Conservation (phyloP, 768 basidiomycete species). For the Chalciporus chontae region DNA sequence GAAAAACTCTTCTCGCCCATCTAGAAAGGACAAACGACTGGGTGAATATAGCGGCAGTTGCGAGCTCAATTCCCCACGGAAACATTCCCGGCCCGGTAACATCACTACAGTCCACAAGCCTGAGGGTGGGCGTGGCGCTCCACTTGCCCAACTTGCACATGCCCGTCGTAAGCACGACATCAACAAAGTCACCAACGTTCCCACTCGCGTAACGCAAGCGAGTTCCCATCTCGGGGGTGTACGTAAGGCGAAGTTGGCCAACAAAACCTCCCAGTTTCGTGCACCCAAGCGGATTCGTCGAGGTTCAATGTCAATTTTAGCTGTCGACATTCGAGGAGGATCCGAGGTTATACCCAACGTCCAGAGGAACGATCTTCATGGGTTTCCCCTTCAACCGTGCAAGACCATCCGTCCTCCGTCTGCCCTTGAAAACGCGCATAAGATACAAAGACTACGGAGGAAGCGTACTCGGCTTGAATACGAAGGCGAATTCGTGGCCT, state of each 20-base stretch:
- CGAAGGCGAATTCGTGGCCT: slow-evolving; percentile 8
- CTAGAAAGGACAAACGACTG: background rate
- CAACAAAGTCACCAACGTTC: background rate
- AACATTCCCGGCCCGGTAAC: background rate
- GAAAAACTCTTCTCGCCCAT: background rate
- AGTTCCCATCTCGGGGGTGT: background rate
- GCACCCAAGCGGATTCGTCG: slow-evolving; percentile 14
- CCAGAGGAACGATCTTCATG: background rate
- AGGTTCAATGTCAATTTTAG: background rate
- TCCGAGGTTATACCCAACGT: background rate
- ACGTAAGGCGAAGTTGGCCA: background rate
- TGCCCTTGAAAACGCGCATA: background rate
- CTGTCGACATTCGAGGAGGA: background rate
- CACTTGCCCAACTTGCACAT: background rate
- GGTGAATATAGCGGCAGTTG: background rate
- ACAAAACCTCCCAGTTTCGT: background rate
- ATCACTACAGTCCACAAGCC: background rate
- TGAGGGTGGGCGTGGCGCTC: background rate
- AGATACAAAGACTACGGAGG: background rate
- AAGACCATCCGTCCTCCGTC: background rate
- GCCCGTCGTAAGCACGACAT: background rate
- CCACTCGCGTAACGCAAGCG: background rate
- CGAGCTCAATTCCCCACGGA: background rate
- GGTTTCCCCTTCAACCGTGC: background rate
- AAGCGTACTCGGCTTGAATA: slow-evolving; percentile 20